A percentile compares a stretch with the other conserved stretches of the same genome.
Evolutionary conservation across 2,329 filamentous ascomycete genomes (phyloP).

Genomic region (Fusarium piperis): DNA sequence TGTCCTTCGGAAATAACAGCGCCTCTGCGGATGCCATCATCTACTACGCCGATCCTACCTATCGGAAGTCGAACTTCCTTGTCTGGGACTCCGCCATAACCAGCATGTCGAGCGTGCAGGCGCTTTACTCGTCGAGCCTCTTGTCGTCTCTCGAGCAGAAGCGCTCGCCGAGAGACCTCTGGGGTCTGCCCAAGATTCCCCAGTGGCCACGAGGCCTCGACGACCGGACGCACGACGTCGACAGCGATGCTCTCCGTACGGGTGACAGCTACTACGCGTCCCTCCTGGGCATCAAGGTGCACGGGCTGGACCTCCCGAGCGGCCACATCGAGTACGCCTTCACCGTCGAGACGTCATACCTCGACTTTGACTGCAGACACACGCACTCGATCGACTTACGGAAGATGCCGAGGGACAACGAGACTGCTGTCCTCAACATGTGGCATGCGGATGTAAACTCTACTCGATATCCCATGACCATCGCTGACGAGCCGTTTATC

Average conservation of each 20-base stretch:
- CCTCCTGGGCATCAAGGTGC: slow-evolving; percentile 2
- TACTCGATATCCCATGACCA: not conserved
- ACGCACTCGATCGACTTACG: not conserved
- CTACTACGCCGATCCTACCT: slow-evolving; percentile 1
- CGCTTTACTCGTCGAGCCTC: not conserved
- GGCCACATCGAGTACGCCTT: not conserved
- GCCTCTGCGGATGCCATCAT: not conserved
- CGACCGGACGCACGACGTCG: not conserved
- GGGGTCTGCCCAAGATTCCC: slow-evolving; percentile 4
- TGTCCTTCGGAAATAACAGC: not conserved
- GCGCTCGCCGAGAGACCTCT: slow-evolving; percentile 2
- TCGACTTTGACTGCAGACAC: slow-evolving; percentile 9
- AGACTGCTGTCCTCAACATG: not conserved
- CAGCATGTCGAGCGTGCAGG: not conserved
- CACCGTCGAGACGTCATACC: slow-evolving; percentile 8
- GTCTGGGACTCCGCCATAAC: not conserved
- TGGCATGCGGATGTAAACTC: not conserved
- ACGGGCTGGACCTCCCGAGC: not conserved
- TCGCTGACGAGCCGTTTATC: not conserved
- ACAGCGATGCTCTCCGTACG: not conserved
- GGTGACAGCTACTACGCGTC: not conserved
- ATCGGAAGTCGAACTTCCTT: not conserved
- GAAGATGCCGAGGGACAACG: not conserved
- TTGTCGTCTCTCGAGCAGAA: slow-evolving; percentile 4
- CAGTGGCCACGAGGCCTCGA: not conserved